phyloP scores from a whole-genome alignment of 371 early-diverging fungal genomes.

The Aphelidium insulamus region DNA sequence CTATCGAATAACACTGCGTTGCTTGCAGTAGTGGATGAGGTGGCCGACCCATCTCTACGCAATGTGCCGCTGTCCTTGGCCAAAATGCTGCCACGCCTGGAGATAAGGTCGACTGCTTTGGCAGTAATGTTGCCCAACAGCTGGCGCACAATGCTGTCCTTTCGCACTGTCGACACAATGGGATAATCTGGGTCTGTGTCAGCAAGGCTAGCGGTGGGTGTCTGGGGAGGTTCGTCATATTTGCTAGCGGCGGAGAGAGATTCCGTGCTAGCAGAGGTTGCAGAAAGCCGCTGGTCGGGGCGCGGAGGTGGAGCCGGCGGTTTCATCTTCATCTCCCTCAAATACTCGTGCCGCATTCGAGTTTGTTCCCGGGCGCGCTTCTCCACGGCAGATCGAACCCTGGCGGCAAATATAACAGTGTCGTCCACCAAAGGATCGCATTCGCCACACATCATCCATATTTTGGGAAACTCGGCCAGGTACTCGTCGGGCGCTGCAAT shows the following conservation, averaged over 20 bases:
- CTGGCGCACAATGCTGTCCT: too few relatives aligned
- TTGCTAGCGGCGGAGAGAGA: not conserved
- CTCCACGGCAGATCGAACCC: constrained; percentile 53
- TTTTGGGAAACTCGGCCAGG: constrained; percentile 69
- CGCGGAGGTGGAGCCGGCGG: not conserved
- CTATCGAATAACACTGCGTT: constrained; percentile 6
- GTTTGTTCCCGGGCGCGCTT: constrained; percentile 17
- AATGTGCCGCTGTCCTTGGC: not conserved
- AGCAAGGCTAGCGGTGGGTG: not conserved
- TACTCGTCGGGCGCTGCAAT: constrained; percentile 67
- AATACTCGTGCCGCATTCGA: constrained; percentile 6
- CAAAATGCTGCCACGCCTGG: too few relatives aligned
- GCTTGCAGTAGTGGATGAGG: constrained; percentile 2
- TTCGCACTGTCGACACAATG: constrained; percentile 8
- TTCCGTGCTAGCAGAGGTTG: constrained; percentile 3
- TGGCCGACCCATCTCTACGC: not conserved
- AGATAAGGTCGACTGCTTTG: too few relatives aligned
- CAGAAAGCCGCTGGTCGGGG: not conserved
- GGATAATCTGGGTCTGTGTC: not conserved
- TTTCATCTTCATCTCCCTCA: constrained; percentile 4
- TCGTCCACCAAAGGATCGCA: constrained; percentile 92
- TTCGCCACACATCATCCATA: constrained; percentile 77
- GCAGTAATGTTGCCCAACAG: too few relatives aligned
- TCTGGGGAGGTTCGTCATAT: not conserved
- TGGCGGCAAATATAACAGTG: constrained; percentile 71